Conservation (phyloP, 73 alveolate species). For the Uronychia setigera region DNA sequence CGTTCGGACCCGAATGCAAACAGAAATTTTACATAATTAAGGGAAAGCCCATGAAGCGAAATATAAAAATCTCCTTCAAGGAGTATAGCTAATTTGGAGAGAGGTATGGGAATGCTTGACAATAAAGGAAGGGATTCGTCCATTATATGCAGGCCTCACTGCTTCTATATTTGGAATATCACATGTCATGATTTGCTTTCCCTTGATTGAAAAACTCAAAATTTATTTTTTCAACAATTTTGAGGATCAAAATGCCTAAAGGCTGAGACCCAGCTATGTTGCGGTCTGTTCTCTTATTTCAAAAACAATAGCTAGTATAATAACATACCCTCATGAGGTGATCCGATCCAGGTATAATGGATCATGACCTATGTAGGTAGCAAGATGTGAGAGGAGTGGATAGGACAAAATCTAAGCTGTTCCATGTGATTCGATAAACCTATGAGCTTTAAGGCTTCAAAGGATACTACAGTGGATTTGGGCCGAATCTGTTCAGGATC, state of each 20-base stretch:
- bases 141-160: background rate
- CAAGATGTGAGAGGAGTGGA: background rate
- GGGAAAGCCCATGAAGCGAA: background rate
- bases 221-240: too few species aligned
- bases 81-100: background rate
- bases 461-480: background rate
- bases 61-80: background rate
- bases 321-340: background rate
- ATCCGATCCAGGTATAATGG: background rate
- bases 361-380: background rate
- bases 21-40: background rate
- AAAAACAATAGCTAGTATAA: background rate
- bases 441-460: background rate
- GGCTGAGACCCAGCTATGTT: background rate
- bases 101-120: background rate
- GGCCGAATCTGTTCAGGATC: slow-evolving; percentile 1
- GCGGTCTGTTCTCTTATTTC: background rate
- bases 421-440: background rate
- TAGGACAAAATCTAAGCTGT: background rate
- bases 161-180: background rate
- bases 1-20: background rate
- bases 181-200: background rate
- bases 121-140: background rate
- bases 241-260: background rate
- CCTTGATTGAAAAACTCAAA: background rate